phyloP scores from a whole-genome alignment of 129 eudicot species.

The Flaveria trinervia region DNA sequence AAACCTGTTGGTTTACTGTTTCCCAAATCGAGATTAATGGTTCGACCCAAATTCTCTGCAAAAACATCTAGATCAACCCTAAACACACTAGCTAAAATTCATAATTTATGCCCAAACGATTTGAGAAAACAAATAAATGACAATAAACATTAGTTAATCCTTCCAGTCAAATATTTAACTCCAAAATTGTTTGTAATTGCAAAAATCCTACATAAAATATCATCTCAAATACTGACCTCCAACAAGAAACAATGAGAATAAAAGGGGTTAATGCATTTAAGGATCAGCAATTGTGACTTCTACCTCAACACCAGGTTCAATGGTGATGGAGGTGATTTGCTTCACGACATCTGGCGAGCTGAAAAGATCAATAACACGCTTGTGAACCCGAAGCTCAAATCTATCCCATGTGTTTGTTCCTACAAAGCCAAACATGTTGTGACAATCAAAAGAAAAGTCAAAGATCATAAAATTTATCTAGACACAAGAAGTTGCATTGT shows the following conservation, averaged over 20 bases:
- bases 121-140: background rate
- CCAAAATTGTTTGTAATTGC: conserved; percentile 21
- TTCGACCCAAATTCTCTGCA: background rate
- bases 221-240: background rate
- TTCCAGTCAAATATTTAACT: conserved; percentile 26
- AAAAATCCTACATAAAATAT: conserved; percentile 23
- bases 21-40: background rate
- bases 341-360: conserved; percentile 36
- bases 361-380: conserved; percentile 33
- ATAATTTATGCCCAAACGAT: background rate
- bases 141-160: background rate
- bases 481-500: background rate
- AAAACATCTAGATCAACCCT: background rate
- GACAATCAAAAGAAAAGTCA: background rate
- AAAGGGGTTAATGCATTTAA: conserved; percentile 23
- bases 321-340: conserved; percentile 37
- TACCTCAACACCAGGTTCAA: conserved; percentile 38
- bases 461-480: background rate
- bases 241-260: conserved; percentile 7
- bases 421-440: conserved; percentile 4
- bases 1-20: no score
- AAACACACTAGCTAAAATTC: background rate
- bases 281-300: conserved; percentile 82
- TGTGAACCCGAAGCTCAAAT: conserved; percentile 35
- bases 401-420: conserved; percentile 65